Evolutionary conservation across 139 green algal genomes (phyloP), one percentile per base, ranked within the genome.

Genomic region (Bryopsis sp.): DNA sequence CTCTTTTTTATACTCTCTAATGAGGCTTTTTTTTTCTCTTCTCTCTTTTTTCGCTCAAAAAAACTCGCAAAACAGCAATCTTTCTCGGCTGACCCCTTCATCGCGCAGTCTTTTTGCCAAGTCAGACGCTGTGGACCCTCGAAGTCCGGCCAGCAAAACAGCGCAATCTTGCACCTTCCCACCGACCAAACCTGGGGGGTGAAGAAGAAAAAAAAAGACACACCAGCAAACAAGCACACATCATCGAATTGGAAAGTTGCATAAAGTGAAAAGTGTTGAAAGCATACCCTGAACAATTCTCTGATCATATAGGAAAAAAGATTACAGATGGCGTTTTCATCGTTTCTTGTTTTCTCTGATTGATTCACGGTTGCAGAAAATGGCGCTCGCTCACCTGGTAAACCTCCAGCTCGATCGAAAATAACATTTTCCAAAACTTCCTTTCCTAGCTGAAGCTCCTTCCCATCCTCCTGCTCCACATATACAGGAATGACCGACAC

Each of bases 41-140:
- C n/a, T n/a, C n/a, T n/a, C n/a, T n/a, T n/a, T 39, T 22, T 46
- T 39, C 64, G 24, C 31, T 74, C 39, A 86, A 15, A 84, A 83
- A 47, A 81, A 89, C n/a, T 89, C 83, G 46, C 77, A 84, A 31
- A 91, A 82, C 32, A 91, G 67, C n/a, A 91, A 70, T 38, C 81
- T 72, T 64, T 87, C 81, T 43, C 74, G 70, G 0, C 61, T 43
- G 0, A 91, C 72, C 19, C 84, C 85, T 35, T 78, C 78, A 60
- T 77, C 70, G 3, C 62, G 75, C 28, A 91, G 74, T 73, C 75
- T 72, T 39, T 78, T 77, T 0, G 76, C 80, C 7, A 91, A 54
- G 32, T 72, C 46, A 1, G 75, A 77, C 1, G 82, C 81, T 7
- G 79, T 33, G 29, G 82, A 73, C 2, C 84, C 82, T 3, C 67